These are phyloP conservation scores for Ligustrum vulgare DNA, from an alignment of 257 asterid genomes.

Conservation along the genomic window DNA sequence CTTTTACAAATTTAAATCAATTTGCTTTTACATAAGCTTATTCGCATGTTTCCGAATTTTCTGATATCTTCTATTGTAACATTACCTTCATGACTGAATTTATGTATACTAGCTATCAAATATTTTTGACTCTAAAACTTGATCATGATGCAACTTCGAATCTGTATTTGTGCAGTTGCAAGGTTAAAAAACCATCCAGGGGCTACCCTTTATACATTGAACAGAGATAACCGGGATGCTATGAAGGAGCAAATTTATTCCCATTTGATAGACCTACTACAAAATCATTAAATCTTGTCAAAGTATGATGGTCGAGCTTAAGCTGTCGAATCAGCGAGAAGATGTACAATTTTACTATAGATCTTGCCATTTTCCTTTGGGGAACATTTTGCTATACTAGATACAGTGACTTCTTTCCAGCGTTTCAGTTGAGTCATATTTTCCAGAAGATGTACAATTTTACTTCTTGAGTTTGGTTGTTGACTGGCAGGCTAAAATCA, in stretches of 20 bases:
- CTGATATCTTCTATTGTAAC: not conserved
- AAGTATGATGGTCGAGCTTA: not conserved
- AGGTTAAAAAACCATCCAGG: slow-evolving; percentile 74
- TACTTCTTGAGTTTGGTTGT: not conserved
- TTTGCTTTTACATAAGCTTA: not conserved
- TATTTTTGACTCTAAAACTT: not conserved
- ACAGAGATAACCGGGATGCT: slow-evolving; percentile 62
- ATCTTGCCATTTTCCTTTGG: not conserved
- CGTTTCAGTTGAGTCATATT: not conserved
- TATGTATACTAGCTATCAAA: not conserved
- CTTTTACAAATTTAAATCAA: not conserved
- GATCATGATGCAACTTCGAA: not conserved
- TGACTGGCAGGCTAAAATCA: not conserved
- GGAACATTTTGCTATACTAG: not conserved
- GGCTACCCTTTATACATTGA: slow-evolving; percentile 53
- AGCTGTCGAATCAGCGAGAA: not conserved
- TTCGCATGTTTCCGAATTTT: not conserved
- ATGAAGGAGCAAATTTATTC: slow-evolving; percentile 62
- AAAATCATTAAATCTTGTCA: slow-evolving; percentile 34
- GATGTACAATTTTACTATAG: not conserved
- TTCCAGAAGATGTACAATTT: not conserved
- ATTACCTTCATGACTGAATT: not conserved
- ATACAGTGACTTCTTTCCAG: not conserved
- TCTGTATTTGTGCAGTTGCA: slow-evolving; percentile 52
- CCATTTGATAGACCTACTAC: slow-evolving; percentile 44